Conservation (phyloP, 164 flowering plant genomes). For the Buxus sempervirens region DNA sequence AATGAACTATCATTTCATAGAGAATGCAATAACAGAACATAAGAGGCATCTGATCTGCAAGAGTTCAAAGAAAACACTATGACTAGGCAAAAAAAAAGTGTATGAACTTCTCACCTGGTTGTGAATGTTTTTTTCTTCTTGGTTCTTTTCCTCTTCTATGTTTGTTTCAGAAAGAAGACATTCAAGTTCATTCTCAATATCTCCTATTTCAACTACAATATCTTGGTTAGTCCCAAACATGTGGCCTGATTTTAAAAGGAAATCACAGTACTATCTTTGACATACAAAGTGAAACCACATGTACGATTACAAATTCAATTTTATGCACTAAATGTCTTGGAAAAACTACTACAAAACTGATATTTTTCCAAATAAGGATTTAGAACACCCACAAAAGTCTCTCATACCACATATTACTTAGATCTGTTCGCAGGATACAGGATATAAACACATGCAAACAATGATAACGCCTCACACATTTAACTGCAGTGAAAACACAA, state of each 20-base stretch:
- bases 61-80: neutral
- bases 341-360: no score
- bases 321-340: no score
- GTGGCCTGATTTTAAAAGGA: conserved; percentile 18
- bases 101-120: conserved; percentile 39
- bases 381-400: no score
- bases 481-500: no score
- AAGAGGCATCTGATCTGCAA: neutral
- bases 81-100: neutral
- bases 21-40: neutral
- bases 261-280: neutral
- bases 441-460: no score
- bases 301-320: neutral
- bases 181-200: conserved; percentile 39
- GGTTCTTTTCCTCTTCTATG: conserved; percentile 37
- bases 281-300: neutral
- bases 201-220: conserved; percentile 19
- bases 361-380: no score
- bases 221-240: conserved; percentile 22
- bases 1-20: no score
- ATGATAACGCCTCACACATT: no score
- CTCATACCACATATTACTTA: no score
- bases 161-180: conserved; percentile 31
- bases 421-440: no score
- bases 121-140: conserved; percentile 33